Evolutionary conservation across 371 early-diverging fungal species (phyloP).

Genomic region (Conidiobolus incongruus): DNA sequence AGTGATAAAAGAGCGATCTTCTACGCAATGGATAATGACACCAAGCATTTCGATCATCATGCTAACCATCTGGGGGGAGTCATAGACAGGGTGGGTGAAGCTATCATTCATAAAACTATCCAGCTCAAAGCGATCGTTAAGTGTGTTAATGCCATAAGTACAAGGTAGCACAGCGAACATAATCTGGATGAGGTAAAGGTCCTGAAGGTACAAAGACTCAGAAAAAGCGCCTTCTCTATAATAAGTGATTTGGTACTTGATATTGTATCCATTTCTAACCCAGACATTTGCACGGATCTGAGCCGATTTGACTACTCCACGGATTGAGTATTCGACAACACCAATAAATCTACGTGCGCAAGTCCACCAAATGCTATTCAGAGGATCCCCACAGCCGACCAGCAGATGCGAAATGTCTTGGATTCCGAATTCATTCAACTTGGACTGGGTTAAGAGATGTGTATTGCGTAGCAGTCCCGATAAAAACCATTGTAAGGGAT

Average conservation of each 20-base stretch:
- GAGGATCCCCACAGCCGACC: neutral
- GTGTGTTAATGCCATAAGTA: conserved; percentile 44
- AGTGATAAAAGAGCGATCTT: conserved; percentile 47
- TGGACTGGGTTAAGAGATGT: neutral
- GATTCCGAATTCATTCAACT: neutral
- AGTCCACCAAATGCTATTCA: neutral
- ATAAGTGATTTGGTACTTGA: conserved; percentile 41
- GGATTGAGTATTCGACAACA: conserved; percentile 1
- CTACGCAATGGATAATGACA: conserved; percentile 50
- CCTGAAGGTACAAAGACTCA: conserved; percentile 70
- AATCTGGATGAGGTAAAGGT: conserved; percentile 67
- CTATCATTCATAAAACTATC: conserved; percentile 55
- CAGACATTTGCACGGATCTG: conserved; percentile 84
- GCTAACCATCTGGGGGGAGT: conserved; percentile 35
- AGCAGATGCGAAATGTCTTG: neutral
- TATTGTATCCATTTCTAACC: conserved; percentile 84
- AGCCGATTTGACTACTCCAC: conserved; percentile 19
- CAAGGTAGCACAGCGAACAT: conserved; percentile 40
- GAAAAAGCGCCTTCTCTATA: conserved; percentile 64
- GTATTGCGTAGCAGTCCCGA: neutral
- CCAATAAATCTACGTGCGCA: neutral
- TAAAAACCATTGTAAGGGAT: conserved; percentile 4
- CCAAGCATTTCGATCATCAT: conserved; percentile 74
- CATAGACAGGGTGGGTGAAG: conserved; percentile 25
- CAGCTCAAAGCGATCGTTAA: conserved; percentile 71